Evolutionary conservation across 345 rosid species (phyloP).

Genomic region (Salix caprea): DNA sequence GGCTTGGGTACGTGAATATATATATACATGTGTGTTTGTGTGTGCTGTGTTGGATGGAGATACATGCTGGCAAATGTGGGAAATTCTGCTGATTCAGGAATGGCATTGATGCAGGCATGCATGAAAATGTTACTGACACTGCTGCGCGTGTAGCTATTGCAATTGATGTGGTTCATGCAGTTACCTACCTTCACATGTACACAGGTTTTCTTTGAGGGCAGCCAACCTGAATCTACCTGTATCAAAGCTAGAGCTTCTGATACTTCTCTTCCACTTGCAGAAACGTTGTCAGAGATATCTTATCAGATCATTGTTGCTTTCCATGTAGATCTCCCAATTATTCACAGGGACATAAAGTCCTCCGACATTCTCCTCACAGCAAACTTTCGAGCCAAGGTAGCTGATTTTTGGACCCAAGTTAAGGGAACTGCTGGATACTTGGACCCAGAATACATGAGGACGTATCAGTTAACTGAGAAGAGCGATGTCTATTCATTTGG

Average conservation of each 20-base stretch:
- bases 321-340: conserved; percentile 80
- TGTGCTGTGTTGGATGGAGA: background rate
- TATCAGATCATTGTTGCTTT: conserved; percentile 9
- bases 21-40: too few relatives aligned
- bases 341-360: conserved; percentile 91
- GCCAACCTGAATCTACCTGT: background rate
- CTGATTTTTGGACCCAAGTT: conserved; percentile 96
- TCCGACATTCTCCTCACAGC: conserved; percentile 92
- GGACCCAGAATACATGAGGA: conserved; percentile 83
- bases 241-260: background rate
- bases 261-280: background rate
- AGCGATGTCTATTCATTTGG: conserved; percentile 96
- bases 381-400: conserved; percentile 82
- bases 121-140: conserved; percentile 55
- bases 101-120: conserved; percentile 43
- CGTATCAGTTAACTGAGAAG: conserved; percentile 88
- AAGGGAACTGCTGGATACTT: conserved; percentile 97
- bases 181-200: conserved; percentile 90
- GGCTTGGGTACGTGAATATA: too few relatives aligned
- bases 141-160: conserved; percentile 72
- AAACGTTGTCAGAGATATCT: background rate
- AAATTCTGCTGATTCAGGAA: conserved; percentile 14
- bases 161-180: conserved; percentile 82
- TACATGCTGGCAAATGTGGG: background rate
- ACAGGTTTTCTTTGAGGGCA: conserved; percentile 45